Base-by-base conservation (phyloP, 2,329 filamentous ascomycete species). In the Endoconidiophora laricicola region DNA sequence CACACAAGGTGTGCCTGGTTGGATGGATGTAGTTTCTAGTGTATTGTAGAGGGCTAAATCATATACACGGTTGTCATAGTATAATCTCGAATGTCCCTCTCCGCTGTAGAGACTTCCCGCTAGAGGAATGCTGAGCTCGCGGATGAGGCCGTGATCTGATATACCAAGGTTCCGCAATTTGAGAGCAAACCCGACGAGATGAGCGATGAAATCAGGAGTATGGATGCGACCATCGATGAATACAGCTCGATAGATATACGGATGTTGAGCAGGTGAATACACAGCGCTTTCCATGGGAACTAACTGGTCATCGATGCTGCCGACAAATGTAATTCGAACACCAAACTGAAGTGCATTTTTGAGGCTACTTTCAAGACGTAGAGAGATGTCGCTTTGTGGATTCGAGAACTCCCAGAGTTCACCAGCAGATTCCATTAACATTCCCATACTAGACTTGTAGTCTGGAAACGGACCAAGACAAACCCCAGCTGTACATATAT, bases 261-360 rank as follows among this genome's bases (percentile, higher is more conserved):
- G 91, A 59, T 98, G 91, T 18, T 78, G 79, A 3, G 87, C 79
- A 0, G 83, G 83, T 0, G 86, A 83, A 63, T 93, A 94, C 0
- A 91, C 78, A 14, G 90, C 87, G 2, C 88, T 95, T 78, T 69
- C 44, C n/a, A 24, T 36, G 14, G 88, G 90, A 12, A 98, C 88
- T 2, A 98, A 71, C 63, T 98, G 91, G 63, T 98, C 91, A 62
- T 98, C 91, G 47, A 98, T 93, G 63, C 88, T 95, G 49, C 90
- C 90, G 53, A 94, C 74, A 61, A 88, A 95, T 0, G 87, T 83
- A 45, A 96, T 77, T 39, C 86, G 78, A 12, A 85, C 85, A 10
- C 88, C 87, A 58, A 86, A 82, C 14, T 80, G 74, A 5, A 98
- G 69, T 1, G 83, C 81, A 7, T 76, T 75, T 58, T 83, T 79